Percentiles rank a stretch among this genome's conserved stretches.
phyloP scores from a whole-genome alignment of 2,329 filamentous ascomycete genomes.

The Sclerotinia glacialis region DNA sequence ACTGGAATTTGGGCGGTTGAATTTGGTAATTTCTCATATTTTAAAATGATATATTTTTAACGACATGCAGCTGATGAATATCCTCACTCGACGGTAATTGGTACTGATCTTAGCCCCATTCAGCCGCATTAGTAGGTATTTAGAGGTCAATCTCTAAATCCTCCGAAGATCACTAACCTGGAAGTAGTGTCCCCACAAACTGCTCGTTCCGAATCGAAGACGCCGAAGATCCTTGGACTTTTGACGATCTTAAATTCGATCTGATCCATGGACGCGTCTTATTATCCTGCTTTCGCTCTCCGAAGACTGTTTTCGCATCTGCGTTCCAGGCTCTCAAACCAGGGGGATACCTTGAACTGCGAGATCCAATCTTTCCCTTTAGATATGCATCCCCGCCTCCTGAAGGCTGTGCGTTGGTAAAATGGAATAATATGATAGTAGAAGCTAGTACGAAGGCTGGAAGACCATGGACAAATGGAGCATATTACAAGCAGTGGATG shows the following conservation, averaged over 20 bases:
- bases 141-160: neutral
- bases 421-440: slow-evolving; percentile 19
- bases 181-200: slow-evolving; percentile 30
- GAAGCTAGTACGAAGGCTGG: slow-evolving; percentile 26
- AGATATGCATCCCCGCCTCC: slow-evolving; percentile 5
- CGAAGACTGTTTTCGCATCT: slow-evolving; percentile 3
- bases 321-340: slow-evolving; percentile 12
- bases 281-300: slow-evolving; percentile 11
- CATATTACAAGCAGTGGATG: slow-evolving; percentile 34
- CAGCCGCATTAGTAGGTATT: slow-evolving; percentile 31
- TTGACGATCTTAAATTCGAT: slow-evolving; percentile 22
- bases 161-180: neutral
- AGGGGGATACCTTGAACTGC: slow-evolving; percentile 19
- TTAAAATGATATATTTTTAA: slow-evolving; percentile 20
- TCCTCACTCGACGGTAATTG: slow-evolving; percentile 30
- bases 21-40: slow-evolving; percentile 28
- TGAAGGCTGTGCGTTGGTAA: neutral
- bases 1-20: slow-evolving; percentile 19
- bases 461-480: slow-evolving; percentile 31
- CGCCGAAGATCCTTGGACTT: slow-evolving; percentile 37
- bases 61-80: slow-evolving; percentile 34
- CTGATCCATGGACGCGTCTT: slow-evolving; percentile 12
- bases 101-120: slow-evolving; percentile 33
- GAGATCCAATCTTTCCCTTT: slow-evolving; percentile 17
- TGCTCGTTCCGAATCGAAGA: slow-evolving; percentile 40